Percentiles rank a stretch among this genome's conserved stretches.
phyloP scores from a whole-genome alignment of 2,329 filamentous ascomycete species.

The Paraphaeosphaeria sporulosa region DNA sequence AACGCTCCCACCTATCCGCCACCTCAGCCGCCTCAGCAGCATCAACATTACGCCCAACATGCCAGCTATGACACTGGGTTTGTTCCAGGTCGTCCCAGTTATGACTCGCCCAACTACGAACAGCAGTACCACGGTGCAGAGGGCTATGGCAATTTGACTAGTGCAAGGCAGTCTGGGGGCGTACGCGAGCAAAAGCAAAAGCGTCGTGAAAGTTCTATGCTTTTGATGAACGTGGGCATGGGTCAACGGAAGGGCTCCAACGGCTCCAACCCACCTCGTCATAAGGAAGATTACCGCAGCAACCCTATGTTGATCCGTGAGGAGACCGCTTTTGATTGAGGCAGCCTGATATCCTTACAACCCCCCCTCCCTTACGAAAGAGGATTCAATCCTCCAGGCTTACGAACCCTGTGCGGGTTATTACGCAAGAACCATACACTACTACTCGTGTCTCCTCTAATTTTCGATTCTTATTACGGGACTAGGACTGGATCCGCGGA shows the following conservation, averaged over 20 bases:
- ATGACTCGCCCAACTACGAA: conserved; percentile 47
- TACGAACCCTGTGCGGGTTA: conserved; percentile 5
- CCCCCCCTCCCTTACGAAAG: background rate
- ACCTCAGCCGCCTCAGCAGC: conserved; percentile 25
- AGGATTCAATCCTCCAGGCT: background rate
- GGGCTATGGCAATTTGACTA: conserved; percentile 46
- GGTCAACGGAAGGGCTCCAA: conserved; percentile 47
- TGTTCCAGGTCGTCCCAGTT: conserved; percentile 58
- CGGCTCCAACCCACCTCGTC: conserved; percentile 32
- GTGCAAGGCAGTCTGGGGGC: conserved; percentile 34
- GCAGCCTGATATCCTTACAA: background rate
- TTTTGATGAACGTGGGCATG: conserved; percentile 49
- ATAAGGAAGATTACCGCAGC: conserved; percentile 37
- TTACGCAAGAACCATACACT: background rate
- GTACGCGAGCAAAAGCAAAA: conserved; percentile 42
- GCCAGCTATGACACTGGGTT: conserved; percentile 58
- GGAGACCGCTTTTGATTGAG: conserved; percentile 43
- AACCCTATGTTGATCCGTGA: conserved; percentile 32
- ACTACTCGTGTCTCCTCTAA: conserved; percentile 30
- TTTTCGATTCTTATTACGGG: conserved; percentile 40
- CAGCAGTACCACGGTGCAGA: conserved; percentile 38
- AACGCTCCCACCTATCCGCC: conserved; percentile 36
- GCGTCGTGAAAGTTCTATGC: conserved; percentile 49
- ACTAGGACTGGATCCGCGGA: conserved; percentile 39
- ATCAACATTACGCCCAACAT: conserved; percentile 24